Base-by-base conservation (phyloP, 2,329 filamentous ascomycete species). In the Akanthomyces uredinophilus region DNA sequence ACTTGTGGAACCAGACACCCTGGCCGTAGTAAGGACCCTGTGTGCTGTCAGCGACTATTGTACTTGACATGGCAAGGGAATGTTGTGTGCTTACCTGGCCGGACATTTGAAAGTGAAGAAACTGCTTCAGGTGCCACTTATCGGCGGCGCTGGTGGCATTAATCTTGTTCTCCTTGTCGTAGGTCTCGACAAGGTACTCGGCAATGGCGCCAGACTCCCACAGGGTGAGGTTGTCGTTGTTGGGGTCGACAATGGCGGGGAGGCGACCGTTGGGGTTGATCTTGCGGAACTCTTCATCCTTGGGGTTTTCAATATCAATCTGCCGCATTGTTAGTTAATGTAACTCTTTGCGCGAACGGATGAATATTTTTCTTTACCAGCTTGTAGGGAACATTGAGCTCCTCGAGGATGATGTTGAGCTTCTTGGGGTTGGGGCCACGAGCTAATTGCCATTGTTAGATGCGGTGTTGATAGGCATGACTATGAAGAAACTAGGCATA, bases 1-100 rank as follows among this genome's bases (percentile, higher is more conserved):
- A 57, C 55, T 63, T 59, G 37, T 60, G 58, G 61, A 68, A 69
- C 68, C 68, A 69, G 18, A 54, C 65, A 14, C 57, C 64, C 64
- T 65, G 69, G 44, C 69, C 68, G n/a, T 64, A 72, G 52, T 71
- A 73, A 3, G 71, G 71, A 1, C 70, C 71, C 62, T 73, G 69
- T 43, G 20, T 51, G 5, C 10, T 51, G 35, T 50, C 41, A 59
- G 44, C 27, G 27, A 29, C 22, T 4, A 18, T 27, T 37, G n/a
- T 18, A 27, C 3, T 13, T n/a, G 39, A 14, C 3, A 24, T 2
- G 32, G 46, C 14, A 72, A 71, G 6, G 14, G 54, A 3, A 3
- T 37, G 32, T 39, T 24, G 18, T 7, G 32, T 18, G 24, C 47
- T 53, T 55, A 61, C 59, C 59, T 61, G 59, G 32, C 59, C 59